These are phyloP conservation scores for Tetradesmus obliquus DNA, from an alignment of 139 green algal genomes.

Conservation along the genomic window DNA sequence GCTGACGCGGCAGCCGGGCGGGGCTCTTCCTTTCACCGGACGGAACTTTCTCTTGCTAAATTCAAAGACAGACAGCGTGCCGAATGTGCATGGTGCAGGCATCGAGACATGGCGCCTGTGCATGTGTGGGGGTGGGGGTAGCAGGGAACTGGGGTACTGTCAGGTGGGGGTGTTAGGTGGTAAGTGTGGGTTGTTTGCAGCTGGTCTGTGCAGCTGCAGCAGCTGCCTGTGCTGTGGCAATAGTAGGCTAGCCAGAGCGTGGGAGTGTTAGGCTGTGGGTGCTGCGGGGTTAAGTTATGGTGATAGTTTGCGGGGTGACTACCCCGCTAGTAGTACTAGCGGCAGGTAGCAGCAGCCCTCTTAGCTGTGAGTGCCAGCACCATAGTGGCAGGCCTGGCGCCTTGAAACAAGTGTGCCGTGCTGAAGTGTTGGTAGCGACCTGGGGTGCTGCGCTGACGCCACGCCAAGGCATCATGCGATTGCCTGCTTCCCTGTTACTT, in stretches of 20 bases:
- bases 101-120: background rate
- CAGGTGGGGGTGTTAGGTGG: background rate
- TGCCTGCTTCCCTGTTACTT: background rate
- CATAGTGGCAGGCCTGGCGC: too few relatives aligned
- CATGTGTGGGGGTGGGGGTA: background rate
- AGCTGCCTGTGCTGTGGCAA: background rate
- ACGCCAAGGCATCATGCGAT: background rate
- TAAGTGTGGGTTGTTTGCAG: background rate
- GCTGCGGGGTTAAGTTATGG: background rate
- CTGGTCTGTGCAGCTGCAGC: background rate
- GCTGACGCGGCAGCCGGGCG: background rate
- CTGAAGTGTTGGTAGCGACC: background rate
- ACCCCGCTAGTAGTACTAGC: background rate
- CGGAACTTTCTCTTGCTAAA: background rate
- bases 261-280: background rate
- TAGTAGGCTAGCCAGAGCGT: background rate
- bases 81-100: background rate
- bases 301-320: background rate
- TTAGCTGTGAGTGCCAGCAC: background rate
- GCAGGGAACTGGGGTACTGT: background rate
- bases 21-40: too few relatives aligned
- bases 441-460: background rate
- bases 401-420: background rate
- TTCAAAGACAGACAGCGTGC: background rate
- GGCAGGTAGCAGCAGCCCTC: background rate